Evolutionary conservation across 2,329 filamentous ascomycete species (phyloP).

Genomic region (Biscogniauxia marginata): DNA sequence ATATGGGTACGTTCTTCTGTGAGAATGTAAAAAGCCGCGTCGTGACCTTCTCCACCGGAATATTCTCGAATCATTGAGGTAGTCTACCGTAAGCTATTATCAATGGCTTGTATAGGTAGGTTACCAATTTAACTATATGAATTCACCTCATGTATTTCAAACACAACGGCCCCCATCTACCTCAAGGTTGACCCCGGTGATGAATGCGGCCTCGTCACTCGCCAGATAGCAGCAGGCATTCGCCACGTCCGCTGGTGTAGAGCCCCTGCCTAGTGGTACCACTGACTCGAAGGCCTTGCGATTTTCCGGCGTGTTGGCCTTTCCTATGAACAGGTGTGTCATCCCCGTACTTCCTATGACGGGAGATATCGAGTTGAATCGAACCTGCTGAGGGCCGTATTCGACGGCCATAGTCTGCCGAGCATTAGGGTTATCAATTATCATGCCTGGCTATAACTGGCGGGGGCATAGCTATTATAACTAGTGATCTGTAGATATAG

Average conservation of each 20-base stretch:
- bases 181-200: constrained; percentile 70
- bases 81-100: too few relatives aligned
- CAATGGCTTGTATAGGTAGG: too few relatives aligned
- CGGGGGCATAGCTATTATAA: too few relatives aligned
- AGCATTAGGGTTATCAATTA: too few relatives aligned
- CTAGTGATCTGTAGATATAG: too few relatives aligned
- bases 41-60: too few relatives aligned
- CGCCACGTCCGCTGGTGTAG: constrained; percentile 64
- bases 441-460: too few relatives aligned
- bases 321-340: constrained; percentile 55
- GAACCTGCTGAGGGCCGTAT: constrained; percentile 69
- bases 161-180: constrained; percentile 41
- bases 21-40: too few relatives aligned
- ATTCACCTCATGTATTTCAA: too few relatives aligned
- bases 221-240: constrained; percentile 70
- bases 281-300: constrained; percentile 53
- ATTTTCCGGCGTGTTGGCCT: constrained; percentile 62
- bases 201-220: constrained; percentile 68
- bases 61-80: too few relatives aligned
- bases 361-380: constrained; percentile 71
- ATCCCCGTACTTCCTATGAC: constrained; percentile 66
- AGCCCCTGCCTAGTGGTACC: constrained; percentile 54
- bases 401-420: constrained; percentile 64
- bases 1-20: too few relatives aligned
- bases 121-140: too few relatives aligned